Conservation (phyloP, 208 protist species). For the Leishmania turanica region DNA sequence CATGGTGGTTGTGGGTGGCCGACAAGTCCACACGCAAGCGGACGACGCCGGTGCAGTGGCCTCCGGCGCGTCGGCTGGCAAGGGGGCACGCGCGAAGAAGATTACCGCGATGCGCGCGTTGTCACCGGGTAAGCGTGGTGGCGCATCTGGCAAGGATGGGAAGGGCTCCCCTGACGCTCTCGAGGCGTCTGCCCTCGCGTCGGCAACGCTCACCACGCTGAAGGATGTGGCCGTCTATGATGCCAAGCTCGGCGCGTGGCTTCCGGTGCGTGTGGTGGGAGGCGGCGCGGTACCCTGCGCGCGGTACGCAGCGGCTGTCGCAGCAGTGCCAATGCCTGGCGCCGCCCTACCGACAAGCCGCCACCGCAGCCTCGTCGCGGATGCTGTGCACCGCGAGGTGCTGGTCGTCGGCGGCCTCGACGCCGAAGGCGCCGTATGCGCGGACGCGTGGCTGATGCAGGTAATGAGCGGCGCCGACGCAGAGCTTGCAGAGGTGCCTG, state of each 20-base stretch:
- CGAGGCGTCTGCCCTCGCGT: conserved; percentile 7
- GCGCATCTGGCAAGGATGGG: conserved; percentile 3
- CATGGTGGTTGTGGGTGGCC: conserved; percentile 70
- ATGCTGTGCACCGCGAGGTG: conserved; percentile 43
- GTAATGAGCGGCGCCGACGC: conserved; percentile 16
- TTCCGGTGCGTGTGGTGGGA: conserved; percentile 54
- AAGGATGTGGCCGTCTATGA: conserved; percentile 57
- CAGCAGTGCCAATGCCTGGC: conserved; percentile 37
- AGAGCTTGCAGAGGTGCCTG: conserved; percentile 22
- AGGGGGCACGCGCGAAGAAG: conserved; percentile 31
- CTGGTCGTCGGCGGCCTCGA: conserved; percentile 75
- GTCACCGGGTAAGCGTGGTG: conserved; percentile 20
- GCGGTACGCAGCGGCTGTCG: conserved; percentile 61
- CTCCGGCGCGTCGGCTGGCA: background rate
- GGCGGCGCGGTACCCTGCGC: conserved; percentile 32
- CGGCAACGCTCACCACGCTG: conserved; percentile 22
- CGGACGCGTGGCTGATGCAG: conserved; percentile 79
- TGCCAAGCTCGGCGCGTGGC: conserved; percentile 37
- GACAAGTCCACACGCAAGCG: conserved; percentile 34
- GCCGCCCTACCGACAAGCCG: background rate
- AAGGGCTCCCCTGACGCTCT: background rate
- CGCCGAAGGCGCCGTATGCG: conserved; percentile 41
- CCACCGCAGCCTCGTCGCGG: conserved; percentile 17
- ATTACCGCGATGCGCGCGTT: background rate
- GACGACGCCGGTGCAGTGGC: conserved; percentile 7